Conservation (phyloP, 2,329 filamentous ascomycete species). For the Botrytis galanthina region DNA sequence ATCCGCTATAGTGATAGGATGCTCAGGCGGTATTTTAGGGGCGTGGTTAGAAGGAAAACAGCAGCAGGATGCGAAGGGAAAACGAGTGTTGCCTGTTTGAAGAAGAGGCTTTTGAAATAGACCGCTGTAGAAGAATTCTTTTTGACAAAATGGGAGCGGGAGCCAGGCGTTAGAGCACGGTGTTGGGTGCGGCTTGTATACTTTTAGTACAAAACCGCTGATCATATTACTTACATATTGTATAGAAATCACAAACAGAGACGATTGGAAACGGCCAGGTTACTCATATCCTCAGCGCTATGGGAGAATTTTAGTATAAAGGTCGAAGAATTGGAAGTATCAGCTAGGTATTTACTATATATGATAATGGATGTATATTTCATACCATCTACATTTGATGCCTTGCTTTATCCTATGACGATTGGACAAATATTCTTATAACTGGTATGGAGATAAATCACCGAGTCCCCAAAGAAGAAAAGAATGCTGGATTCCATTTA, state of each 20-base stretch:
- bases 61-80: constrained; percentile 7
- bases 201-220: neutral
- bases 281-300: no score
- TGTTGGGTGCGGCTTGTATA: neutral
- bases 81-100: constrained; percentile 5
- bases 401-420: neutral
- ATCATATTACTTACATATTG: neutral
- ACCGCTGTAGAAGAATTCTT: neutral
- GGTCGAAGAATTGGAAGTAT: no score
- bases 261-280: neutral
- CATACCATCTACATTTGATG: neutral
- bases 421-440: neutral
- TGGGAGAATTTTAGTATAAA: neutral
- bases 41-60: constrained; percentile 8
- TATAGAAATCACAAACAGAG: neutral
- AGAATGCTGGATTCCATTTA: neutral
- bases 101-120: neutral
- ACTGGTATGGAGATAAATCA: neutral
- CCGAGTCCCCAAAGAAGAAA: neutral
- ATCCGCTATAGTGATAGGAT: constrained; percentile 11
- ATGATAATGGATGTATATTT: neutral
- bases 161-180: neutral
- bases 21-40: constrained; percentile 3
- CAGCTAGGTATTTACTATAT: neutral
- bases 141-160: neutral